phyloP scores from a whole-genome alignment of 2,329 filamentous ascomycete genomes.

The Ramichloridium luteum region DNA sequence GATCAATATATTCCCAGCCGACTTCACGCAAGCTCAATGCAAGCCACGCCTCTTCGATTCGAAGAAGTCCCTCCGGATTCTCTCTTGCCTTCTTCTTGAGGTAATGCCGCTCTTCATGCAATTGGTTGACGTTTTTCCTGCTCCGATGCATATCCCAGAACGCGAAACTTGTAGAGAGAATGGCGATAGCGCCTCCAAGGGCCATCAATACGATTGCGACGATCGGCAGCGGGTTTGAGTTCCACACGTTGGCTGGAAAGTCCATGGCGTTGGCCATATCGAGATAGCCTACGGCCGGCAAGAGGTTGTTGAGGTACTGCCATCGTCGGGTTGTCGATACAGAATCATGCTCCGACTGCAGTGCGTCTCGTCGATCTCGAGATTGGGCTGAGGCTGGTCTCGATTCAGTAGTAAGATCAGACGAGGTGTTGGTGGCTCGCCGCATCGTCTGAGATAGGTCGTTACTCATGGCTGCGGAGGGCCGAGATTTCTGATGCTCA shows the following conservation, averaged over 20 bases:
- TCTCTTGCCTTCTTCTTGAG: slow-evolving; percentile 20
- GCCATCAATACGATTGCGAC: slow-evolving; percentile 42
- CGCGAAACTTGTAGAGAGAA: slow-evolving; percentile 36
- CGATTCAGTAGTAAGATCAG: too few species aligned
- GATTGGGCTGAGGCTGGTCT: too few species aligned
- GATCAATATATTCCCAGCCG: slow-evolving; percentile 40
- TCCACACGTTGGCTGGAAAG: slow-evolving; percentile 48
- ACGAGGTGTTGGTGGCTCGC: too few species aligned
- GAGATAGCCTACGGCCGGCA: slow-evolving; percentile 37
- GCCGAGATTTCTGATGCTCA: too few species aligned
- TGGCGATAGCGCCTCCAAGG: slow-evolving; percentile 38
- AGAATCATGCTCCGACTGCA: too few species aligned
- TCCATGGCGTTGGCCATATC: slow-evolving; percentile 45
- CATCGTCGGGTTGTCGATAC: too few species aligned
- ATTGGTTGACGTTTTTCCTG: slow-evolving; percentile 35
- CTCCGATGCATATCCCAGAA: slow-evolving; percentile 34
- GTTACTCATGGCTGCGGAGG: too few species aligned
- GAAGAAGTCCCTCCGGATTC: slow-evolving; percentile 17
- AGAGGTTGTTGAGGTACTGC: slow-evolving; percentile 24
- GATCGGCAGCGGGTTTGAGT: slow-evolving; percentile 37
- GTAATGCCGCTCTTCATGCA: slow-evolving; percentile 31
- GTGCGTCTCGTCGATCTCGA: too few species aligned
- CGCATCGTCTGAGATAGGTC: too few species aligned
- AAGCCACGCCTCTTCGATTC: slow-evolving; percentile 21
- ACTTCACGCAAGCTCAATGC: slow-evolving; percentile 39